A percentile compares a stretch with the other conserved stretches of the same genome.
Conservation (phyloP, 179 eudicot genomes). For the Pouteria campechiana region DNA sequence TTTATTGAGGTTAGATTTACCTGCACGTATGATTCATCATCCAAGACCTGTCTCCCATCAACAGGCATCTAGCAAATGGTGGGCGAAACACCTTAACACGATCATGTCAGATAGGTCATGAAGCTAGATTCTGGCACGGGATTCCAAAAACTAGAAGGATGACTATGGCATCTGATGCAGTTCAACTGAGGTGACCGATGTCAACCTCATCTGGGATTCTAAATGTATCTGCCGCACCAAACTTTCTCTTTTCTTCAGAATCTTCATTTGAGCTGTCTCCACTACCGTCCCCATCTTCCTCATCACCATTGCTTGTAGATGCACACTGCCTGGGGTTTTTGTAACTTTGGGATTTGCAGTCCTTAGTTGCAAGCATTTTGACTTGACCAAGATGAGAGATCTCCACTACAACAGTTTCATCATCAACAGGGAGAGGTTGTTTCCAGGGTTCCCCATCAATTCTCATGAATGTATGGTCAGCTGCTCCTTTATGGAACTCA, state of each 20-base stretch:
- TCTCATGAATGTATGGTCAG: constrained; percentile 35
- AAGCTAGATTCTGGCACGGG: too few species aligned
- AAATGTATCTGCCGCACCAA: constrained; percentile 25
- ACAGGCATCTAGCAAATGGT: too few species aligned
- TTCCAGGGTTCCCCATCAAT: constrained; percentile 43
- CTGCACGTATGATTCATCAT: too few species aligned
- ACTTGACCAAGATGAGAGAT: constrained; percentile 29
- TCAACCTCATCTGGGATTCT: constrained; percentile 10
- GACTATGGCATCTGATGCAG: constrained; percentile 44
- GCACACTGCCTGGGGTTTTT: constrained; percentile 1
- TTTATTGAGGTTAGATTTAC: too few species aligned
- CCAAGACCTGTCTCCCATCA: too few species aligned
- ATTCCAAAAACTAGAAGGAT: too few species aligned
- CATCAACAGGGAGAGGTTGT: constrained; percentile 26
- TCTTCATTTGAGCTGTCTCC: neutral
- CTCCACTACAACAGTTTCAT: constrained; percentile 24
- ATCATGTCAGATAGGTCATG: too few species aligned
- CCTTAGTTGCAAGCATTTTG: constrained; percentile 21
- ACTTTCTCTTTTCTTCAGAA: constrained; percentile 16
- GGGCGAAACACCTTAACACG: too few species aligned
- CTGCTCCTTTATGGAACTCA: constrained; percentile 25
- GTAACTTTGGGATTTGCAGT: constrained; percentile 19
- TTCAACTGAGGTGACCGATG: constrained; percentile 12
- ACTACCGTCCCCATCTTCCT: constrained; percentile 2
- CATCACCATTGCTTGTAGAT: neutral